A percentile compares a stretch with the other conserved stretches of the same genome.
Evolutionary conservation across 164 flowering plant genomes (phyloP).

Genomic region (Tinospora cordifolia): DNA sequence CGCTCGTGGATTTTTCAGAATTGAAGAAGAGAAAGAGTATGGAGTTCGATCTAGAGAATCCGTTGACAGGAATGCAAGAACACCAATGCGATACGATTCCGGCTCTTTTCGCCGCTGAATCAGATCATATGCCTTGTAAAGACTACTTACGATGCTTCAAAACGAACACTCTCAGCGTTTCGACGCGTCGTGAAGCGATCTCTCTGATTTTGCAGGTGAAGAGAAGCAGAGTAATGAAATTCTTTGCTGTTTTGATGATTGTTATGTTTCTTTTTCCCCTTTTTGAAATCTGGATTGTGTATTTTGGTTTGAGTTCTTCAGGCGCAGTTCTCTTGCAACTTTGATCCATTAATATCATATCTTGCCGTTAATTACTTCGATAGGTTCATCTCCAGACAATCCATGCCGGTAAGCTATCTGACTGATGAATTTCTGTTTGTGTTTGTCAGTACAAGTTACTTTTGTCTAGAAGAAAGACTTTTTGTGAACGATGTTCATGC

Average conservation of each 20-base stretch:
- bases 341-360: constrained; percentile 40
- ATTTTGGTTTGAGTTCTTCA: constrained; percentile 7
- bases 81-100: constrained; percentile 18
- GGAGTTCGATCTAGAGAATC: constrained; percentile 62
- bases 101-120: constrained; percentile 40
- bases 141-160: constrained; percentile 17
- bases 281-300: not conserved
- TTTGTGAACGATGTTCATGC: no score
- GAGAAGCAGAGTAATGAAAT: not conserved
- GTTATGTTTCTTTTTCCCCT: not conserved
- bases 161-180: constrained; percentile 13
- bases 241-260: not conserved
- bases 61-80: constrained; percentile 27
- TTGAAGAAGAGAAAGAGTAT: constrained; percentile 12
- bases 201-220: constrained; percentile 39
- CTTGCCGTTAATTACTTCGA: constrained; percentile 68
- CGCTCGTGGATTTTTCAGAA: not conserved
- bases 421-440: not conserved
- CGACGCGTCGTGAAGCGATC: constrained; percentile 31
- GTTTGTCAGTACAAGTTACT: not conserved
- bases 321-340: constrained; percentile 24
- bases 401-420: constrained; percentile 31
- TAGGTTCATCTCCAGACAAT: constrained; percentile 46
- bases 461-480: no score
- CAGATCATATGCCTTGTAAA: constrained; percentile 49